Conservation (phyloP, 2,329 filamentous ascomycete species). For the Fusarium annulatum region DNA sequence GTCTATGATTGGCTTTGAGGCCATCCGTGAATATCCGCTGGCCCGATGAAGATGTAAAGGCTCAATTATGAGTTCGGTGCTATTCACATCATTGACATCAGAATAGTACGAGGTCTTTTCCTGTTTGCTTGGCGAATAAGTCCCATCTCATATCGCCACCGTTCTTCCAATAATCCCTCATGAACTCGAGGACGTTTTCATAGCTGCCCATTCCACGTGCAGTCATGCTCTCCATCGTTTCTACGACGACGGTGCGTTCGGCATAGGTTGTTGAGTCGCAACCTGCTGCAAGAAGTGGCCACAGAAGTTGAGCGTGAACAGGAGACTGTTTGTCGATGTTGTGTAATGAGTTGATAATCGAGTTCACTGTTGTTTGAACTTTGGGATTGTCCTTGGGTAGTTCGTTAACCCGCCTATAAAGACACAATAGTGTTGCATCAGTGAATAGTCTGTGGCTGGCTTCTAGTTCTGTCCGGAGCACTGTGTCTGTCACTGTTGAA, state of each 20-base stretch:
- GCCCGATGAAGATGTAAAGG: not conserved
- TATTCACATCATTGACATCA: not conserved
- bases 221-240: constrained; percentile 8
- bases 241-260: not conserved
- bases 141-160: constrained; percentile 8
- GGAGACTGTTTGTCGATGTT: not conserved
- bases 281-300: constrained; percentile 12
- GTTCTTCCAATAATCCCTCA: constrained; percentile 17
- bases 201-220: constrained; percentile 3
- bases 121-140: constrained; percentile 8
- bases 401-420: not conserved
- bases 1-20: not conserved
- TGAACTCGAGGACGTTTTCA: not conserved
- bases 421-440: constrained; percentile 6
- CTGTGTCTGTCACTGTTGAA: not conserved
- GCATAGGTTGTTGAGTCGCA: constrained; percentile 1
- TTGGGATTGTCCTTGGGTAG: not conserved
- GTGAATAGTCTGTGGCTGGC: not conserved
- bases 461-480: not conserved
- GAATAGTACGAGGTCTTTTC: constrained; percentile 10
- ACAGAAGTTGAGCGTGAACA: constrained; percentile 1
- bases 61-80: not conserved
- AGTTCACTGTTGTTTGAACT: not conserved
- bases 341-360: not conserved
- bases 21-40: not conserved